phyloP scores from a whole-genome alignment of 1,139 yeast species.

The Geotrichum siamense region DNA sequence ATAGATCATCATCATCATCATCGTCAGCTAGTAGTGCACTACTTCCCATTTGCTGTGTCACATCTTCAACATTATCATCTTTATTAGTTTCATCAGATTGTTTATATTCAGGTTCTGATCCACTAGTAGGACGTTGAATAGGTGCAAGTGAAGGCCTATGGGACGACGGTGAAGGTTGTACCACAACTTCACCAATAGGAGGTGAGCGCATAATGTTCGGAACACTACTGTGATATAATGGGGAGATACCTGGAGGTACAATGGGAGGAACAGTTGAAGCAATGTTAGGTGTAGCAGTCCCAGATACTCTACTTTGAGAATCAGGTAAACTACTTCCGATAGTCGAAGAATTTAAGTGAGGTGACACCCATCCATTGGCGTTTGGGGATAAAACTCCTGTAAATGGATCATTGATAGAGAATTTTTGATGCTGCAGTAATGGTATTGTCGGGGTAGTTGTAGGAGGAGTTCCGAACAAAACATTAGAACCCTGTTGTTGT shows the following conservation, averaged over 20 bases:
- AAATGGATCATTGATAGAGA: conserved; percentile 11
- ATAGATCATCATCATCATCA: conserved; percentile 19
- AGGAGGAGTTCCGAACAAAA: conserved; percentile 2
- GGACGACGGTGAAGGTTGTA: conserved; percentile 9
- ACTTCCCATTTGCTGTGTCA: conserved; percentile 24
- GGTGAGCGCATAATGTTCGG: conserved; percentile 10
- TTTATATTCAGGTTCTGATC: conserved; percentile 7
- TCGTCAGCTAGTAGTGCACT: conserved; percentile 24
- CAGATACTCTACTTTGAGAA: neutral
- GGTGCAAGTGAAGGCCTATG: conserved; percentile 14
- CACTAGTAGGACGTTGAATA: conserved; percentile 19
- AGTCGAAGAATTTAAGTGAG: neutral
- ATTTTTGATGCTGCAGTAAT: conserved; percentile 8
- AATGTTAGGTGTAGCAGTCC: conserved; percentile 4
- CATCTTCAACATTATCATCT: neutral
- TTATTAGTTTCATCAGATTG: conserved; percentile 23
- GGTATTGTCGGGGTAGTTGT: conserved; percentile 8
- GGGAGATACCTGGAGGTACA: conserved; percentile 7
- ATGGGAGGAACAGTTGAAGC: neutral
- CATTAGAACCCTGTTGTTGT: neutral
- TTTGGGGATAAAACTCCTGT: neutral
- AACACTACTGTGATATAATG: conserved; percentile 3
- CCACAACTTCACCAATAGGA: conserved; percentile 5
- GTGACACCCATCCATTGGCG: conserved; percentile 6
- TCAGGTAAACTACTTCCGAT: neutral